Base-by-base conservation (phyloP, 2,329 filamentous ascomycete species). In the Trichophyton schoenleinii region DNA sequence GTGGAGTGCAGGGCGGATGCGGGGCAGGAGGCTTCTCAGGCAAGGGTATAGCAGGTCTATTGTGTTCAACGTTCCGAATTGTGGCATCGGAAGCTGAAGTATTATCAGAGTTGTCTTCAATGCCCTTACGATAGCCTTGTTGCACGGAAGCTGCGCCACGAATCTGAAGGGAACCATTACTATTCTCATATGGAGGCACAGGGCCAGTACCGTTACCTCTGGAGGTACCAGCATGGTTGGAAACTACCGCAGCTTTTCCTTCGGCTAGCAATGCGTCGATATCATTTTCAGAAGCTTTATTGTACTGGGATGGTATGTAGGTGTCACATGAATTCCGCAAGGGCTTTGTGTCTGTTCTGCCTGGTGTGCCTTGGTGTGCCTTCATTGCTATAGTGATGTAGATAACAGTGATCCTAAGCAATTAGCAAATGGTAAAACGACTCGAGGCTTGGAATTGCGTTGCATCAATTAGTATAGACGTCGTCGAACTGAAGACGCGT, bases 181-280 rank as follows among this genome's bases (percentile, higher is more conserved):
- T 48, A 3, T 5, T 20, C 13, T 22, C 44, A 48, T 48, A 8
- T 11, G 18, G 44, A 25, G 44, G 9, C 9, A 18, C 18, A 5
- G n/a, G 42, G 18, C 1, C 7, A 20, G 18, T 22, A 48, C 13
- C 8, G 20, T 20, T 20, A 9, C 8, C 4, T 34, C n/a, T 53
- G 13, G 22, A 13, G 9, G 49, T 11, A 22, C 49, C 25, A 3
- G 3, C 25, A 53, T 7, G 7, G 9, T 7, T 41, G 41, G 34
- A 38, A 22, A 7, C 18, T 18, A 62, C 60, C 41, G 65, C 64
- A n/a, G 62, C 65, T 58, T 62, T 66, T 8, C 57, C 64, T 44
- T 67, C 65, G 3, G 65, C 65, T 18, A 66, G 58, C 36, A 66
- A 41, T 11, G 61, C 61, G n/a, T 66, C 64, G 42, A 67, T 65